phyloP scores from a whole-genome alignment of 768 basidiomycete species.

The Termitomyces sp. region DNA sequence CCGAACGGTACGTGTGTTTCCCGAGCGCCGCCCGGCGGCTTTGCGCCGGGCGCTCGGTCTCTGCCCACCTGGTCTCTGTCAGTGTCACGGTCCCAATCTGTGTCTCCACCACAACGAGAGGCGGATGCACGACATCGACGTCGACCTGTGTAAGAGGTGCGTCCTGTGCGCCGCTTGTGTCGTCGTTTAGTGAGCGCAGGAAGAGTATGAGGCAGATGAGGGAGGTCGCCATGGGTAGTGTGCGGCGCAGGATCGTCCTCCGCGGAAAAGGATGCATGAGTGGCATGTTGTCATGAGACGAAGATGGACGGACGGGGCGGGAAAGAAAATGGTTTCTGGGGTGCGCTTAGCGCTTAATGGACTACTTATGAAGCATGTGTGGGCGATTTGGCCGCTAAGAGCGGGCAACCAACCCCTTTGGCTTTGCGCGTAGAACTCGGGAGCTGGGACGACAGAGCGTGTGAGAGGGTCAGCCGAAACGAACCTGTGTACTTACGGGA shows the following conservation, averaged over 20 bases:
- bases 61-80: neutral
- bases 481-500: neutral
- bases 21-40: conserved; percentile 4
- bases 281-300: no score
- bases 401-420: neutral
- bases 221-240: neutral
- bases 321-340: no score
- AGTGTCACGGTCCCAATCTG: neutral
- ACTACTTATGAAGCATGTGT: no score
- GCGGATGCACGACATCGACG: neutral
- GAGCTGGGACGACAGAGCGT: neutral
- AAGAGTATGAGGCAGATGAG: neutral
- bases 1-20: conserved; percentile 26
- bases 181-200: neutral
- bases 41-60: neutral
- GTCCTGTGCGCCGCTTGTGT: neutral
- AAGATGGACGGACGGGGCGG: no score
- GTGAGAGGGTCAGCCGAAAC: neutral
- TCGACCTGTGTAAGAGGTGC: neutral
- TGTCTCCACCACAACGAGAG: neutral
- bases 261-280: neutral
- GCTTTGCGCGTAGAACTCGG: neutral
- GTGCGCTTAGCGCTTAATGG: no score
- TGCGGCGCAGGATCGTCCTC: neutral
- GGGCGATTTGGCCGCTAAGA: neutral